These are phyloP conservation scores for Suillus discolor DNA, from an alignment of 768 basidiomycete genomes.

Conservation along the genomic window DNA sequence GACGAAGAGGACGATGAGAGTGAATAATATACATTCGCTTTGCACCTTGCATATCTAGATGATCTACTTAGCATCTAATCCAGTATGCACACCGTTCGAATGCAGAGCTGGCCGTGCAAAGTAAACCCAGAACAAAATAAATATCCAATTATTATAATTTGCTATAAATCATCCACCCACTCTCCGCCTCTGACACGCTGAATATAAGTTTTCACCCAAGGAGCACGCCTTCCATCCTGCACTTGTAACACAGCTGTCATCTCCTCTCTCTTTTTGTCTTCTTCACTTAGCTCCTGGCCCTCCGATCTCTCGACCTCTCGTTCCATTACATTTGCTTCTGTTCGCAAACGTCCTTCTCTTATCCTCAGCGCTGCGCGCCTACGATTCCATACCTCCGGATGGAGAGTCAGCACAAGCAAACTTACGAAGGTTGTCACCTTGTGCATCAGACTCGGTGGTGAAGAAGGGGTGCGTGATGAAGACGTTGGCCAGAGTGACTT, in stretches of 20 bases:
- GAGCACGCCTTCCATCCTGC: constrained; percentile 53
- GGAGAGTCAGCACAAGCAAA: constrained; percentile 61
- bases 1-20: constrained; percentile 58
- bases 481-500: constrained; percentile 43
- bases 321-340: constrained; percentile 54
- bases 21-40: constrained; percentile 32
- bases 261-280: constrained; percentile 27
- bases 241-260: constrained; percentile 46
- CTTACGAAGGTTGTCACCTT: constrained; percentile 55
- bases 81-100: neutral
- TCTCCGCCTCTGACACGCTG: constrained; percentile 64
- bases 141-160: constrained; percentile 18
- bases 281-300: constrained; percentile 35
- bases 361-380: constrained; percentile 58
- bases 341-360: constrained; percentile 67
- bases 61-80: neutral
- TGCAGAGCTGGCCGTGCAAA: constrained; percentile 1
- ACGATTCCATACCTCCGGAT: constrained; percentile 77
- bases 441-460: constrained; percentile 51
- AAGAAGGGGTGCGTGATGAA: constrained; percentile 17
- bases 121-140: neutral
- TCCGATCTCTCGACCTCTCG: constrained; percentile 30
- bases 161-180: constrained; percentile 68
- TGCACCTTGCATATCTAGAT: neutral
- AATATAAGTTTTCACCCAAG: constrained; percentile 68